phyloP scores from a whole-genome alignment of 352 stramenopile genomes.

The Phytophthora agathidicida region DNA sequence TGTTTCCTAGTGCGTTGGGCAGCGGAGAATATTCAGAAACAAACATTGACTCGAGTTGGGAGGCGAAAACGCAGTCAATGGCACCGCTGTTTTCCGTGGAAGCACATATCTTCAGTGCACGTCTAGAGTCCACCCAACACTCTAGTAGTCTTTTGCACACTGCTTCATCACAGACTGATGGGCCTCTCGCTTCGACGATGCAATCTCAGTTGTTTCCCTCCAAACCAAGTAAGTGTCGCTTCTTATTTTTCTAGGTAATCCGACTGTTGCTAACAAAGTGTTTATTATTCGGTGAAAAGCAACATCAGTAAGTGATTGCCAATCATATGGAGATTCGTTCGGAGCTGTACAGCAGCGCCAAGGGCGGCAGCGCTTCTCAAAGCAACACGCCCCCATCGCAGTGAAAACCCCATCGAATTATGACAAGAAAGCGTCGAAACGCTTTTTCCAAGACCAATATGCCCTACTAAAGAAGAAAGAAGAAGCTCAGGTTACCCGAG shows the following conservation, averaged over 20 bases:
- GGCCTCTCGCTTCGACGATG: constrained; percentile 16
- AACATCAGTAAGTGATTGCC: constrained; percentile 20
- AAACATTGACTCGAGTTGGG: constrained; percentile 73
- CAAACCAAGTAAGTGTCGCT: constrained; percentile 23
- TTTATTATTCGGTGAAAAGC: background rate
- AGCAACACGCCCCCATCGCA: constrained; percentile 6
- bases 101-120: constrained; percentile 48
- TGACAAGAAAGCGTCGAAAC: constrained; percentile 41
- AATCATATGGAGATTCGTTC: constrained; percentile 6
- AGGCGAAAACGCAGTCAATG: constrained; percentile 72
- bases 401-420: constrained; percentile 22
- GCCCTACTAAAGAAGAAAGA: constrained; percentile 57
- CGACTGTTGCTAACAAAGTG: background rate
- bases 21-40: constrained; percentile 53
- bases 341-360: constrained; percentile 6
- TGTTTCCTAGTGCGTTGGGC: constrained; percentile 65
- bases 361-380: constrained; percentile 39
- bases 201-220: constrained; percentile 58
- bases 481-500: constrained; percentile 55
- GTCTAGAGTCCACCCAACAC: constrained; percentile 3
- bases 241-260: background rate
- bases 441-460: constrained; percentile 72
- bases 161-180: constrained; percentile 15
- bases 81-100: constrained; percentile 81
- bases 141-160: background rate